Conservation (phyloP, 2,329 filamentous ascomycete species). For the Neofusicoccum ribis region DNA sequence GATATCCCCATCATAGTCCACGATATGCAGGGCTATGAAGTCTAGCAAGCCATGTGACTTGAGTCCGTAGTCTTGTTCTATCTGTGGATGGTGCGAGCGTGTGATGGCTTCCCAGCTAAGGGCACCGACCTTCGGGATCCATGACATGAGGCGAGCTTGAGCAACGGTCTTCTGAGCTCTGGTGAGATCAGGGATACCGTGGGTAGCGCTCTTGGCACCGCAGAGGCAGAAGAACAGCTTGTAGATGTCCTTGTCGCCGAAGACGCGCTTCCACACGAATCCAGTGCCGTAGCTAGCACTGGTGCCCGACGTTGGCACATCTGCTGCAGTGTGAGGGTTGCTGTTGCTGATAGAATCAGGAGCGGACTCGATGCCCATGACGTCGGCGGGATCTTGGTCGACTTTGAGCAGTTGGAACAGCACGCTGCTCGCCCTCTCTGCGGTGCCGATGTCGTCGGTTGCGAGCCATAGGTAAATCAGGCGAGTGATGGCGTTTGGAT, state of each 20-base stretch:
- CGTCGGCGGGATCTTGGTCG: conserved; percentile 40
- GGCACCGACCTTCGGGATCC: conserved; percentile 54
- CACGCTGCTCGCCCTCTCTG: conserved; percentile 54
- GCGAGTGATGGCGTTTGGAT: conserved; percentile 55
- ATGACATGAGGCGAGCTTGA: conserved; percentile 61
- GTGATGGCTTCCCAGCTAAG: conserved; percentile 58
- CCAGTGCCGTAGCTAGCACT: conserved; percentile 30
- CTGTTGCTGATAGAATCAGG: conserved; percentile 25
- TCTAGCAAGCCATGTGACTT: conserved; percentile 49
- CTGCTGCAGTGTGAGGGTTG: conserved; percentile 4
- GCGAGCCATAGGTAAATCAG: conserved; percentile 61
- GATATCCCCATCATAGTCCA: conserved; percentile 56
- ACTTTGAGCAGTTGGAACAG: conserved; percentile 55
- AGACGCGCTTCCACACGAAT: conserved; percentile 62
- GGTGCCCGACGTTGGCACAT: neutral
- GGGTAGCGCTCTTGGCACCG: conserved; percentile 43
- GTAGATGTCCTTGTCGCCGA: conserved; percentile 61
- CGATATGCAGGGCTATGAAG: conserved; percentile 57
- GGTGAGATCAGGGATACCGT: conserved; percentile 40
- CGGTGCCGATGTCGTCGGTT: conserved; percentile 56
- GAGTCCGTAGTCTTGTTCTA: conserved; percentile 48
- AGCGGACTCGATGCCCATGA: conserved; percentile 37
- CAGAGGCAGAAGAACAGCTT: conserved; percentile 57
- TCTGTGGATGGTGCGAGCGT: conserved; percentile 51
- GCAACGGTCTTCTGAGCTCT: conserved; percentile 59